Conservation (phyloP, 345 rosid species). For the Populus davidiana region DNA sequence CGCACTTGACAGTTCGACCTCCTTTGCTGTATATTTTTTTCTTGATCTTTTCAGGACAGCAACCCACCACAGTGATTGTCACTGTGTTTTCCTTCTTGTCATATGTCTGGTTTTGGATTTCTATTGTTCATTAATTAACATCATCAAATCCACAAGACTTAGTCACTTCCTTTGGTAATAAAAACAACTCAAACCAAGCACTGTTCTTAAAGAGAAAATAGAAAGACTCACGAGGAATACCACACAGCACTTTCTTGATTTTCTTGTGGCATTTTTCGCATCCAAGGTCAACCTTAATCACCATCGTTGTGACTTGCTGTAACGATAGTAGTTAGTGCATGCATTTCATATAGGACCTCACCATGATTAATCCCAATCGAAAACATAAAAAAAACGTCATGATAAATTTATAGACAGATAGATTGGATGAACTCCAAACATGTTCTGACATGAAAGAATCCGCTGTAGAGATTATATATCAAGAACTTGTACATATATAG, state of each 20-base stretch:
- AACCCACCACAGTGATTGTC: conserved; percentile 44
- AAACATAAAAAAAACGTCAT: no score
- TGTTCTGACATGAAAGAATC: not conserved
- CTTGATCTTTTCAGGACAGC: no score
- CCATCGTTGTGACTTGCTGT: conserved; percentile 59
- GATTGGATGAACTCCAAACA: not conserved
- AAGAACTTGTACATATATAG: no score
- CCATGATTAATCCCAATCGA: not conserved
- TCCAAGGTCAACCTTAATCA: conserved; percentile 59
- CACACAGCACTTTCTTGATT: conserved; percentile 70
- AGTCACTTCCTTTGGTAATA: conserved; percentile 16
- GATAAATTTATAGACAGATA: not conserved
- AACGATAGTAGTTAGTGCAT: not conserved
- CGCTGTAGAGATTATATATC: no score
- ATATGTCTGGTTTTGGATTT: conserved; percentile 42
- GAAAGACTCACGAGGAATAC: conserved; percentile 29
- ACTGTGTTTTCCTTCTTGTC: conserved; percentile 61
- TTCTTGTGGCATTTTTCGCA: conserved; percentile 65
- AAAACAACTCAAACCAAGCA: no score
- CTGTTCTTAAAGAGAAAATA: no score
- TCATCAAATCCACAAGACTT: not conserved
- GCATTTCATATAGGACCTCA: not conserved
- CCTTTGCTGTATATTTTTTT: no score
- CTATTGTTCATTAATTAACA: conserved; percentile 14
- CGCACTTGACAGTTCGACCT: conserved; percentile 47